A percentile compares a stretch with the other conserved stretches of the same genome.
Conservation (phyloP, 768 basidiomycete species). For the Boletus sensibilis region DNA sequence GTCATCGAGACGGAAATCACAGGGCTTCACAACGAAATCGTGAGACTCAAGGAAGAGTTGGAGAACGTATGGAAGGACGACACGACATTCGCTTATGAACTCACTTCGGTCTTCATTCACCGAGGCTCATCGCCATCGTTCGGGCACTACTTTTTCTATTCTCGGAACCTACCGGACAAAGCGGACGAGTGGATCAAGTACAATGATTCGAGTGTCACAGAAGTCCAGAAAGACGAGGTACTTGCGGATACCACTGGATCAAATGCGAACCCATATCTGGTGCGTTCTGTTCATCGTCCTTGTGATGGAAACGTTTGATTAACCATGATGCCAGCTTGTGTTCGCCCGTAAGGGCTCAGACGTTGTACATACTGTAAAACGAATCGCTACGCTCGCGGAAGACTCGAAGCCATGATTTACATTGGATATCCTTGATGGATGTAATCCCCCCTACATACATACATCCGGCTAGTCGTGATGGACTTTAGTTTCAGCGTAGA, state of each 20-base stretch:
- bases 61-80: constrained; percentile 76
- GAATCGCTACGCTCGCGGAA: constrained; percentile 40
- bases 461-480: constrained; percentile 4
- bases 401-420: constrained; percentile 29
- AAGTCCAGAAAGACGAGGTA: constrained; percentile 78
- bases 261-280: constrained; percentile 88
- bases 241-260: constrained; percentile 87
- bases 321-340: constrained; percentile 55
- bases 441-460: constrained; percentile 15
- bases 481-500: constrained; percentile 13
- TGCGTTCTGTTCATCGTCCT: constrained; percentile 36
- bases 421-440: constrained; percentile 29
- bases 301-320: neutral
- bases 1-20: constrained; percentile 57
- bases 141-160: constrained; percentile 97
- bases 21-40: constrained; percentile 47
- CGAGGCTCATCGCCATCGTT: constrained; percentile 83
- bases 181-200: constrained; percentile 94
- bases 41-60: constrained; percentile 61
- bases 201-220: constrained; percentile 85
- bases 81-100: constrained; percentile 71
- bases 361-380: constrained; percentile 79
- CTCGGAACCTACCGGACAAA: constrained; percentile 75
- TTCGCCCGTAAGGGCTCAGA: constrained; percentile 78
- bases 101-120: constrained; percentile 94